Evolutionary conservation across 108 stramenopile species (phyloP), one percentile per base, ranked within the genome.

Genomic region (Conticribra guillardii): DNA sequence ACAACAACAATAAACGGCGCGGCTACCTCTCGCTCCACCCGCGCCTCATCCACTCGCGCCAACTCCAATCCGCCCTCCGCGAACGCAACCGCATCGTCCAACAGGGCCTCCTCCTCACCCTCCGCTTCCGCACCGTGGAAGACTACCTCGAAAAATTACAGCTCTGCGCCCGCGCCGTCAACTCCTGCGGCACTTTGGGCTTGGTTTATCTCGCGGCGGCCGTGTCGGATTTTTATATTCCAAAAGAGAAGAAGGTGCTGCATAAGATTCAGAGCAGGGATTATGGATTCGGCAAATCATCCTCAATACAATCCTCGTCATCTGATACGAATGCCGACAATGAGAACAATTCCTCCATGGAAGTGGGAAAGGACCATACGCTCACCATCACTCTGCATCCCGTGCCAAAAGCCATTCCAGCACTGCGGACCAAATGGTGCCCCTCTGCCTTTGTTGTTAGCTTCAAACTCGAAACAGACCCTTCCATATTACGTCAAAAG

Each of bases 381-480:
- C 70, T 97, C 24, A 79, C 68, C 7, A 68, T 97, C 45, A 83
- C 83, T 21, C 82, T 97, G 11, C 29, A 61, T 33, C 90, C 91
- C 7, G 98, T 98, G 21, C 98, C 99, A 4, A 99, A 99, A 74
- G 74, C 84, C 15, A 92, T 99, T 53, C 90, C 90, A 23, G 51
- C 69, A 30, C 51, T 98, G 17, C 74, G 89, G 51, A 47, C 9
- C 1, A 49, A 59, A 16, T 99, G 97, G 97, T 95, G 95, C 33
- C 97, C 99, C 15, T 54, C 85, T 49, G 91, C 94, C 19, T 98
- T 97, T 75, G 80, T 94, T 5, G 92, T 97, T n/a, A 91, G 92
- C 45, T 99, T 99, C 91, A 99, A 99, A 70, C 86, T 99, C 46
- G 99, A 99, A 85, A 99, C 99, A 0, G 98, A 99, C 81, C 27